Evolutionary conservation across 805 yeast species (phyloP), one percentile per base, ranked within the genome.

Genomic region (Suhomyces faveliae): DNA sequence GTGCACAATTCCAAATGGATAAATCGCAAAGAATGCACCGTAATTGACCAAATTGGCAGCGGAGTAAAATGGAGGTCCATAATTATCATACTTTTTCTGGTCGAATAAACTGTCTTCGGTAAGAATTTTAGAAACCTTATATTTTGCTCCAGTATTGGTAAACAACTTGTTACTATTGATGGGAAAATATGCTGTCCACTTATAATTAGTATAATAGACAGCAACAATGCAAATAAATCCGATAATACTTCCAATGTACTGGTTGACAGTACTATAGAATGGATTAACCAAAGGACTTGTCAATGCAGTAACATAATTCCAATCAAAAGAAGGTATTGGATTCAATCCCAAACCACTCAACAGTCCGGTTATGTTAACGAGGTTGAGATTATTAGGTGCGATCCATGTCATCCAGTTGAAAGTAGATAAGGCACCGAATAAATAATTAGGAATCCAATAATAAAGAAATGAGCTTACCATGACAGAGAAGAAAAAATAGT

Each of bases 331-430:
- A 24, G 40, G 44, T 21, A 39, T 48, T 33, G 41, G 47, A 46
- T 10, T 48, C 40, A 20, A 43, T n/a, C 20, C 45, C 38, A 43
- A 42, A 29, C 43, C 84, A 27, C 48, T 41, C 7, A 51, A 45
- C n/a, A 68, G 56, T 24, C 86, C 85, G 10, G 83, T 75, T 12
- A 81, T 61, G 6, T 61, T 55, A n/a, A 79, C 78, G 46, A 81
- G 61, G 51, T 74, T 72, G 50, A 74, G 66, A 56, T 78, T 79
- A 29, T 71, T 50, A n/a, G 84, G 85, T 3, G 63, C 61, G 42
- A 80, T 80, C 85, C 85, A 81, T 4, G 78, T 72, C 57, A 78
- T 70, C 87, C 86, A 82, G 54, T 73, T 71, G 62, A 76, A 76
- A 2, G 63, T 56, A 3, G 75, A 71, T 10, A 77, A 57, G 3